A percentile compares a stretch with the other conserved stretches of the same genome.
These are phyloP conservation scores for Lachnellula cervina DNA, from an alignment of 2,329 filamentous ascomycete genomes.

Conservation along the genomic window DNA sequence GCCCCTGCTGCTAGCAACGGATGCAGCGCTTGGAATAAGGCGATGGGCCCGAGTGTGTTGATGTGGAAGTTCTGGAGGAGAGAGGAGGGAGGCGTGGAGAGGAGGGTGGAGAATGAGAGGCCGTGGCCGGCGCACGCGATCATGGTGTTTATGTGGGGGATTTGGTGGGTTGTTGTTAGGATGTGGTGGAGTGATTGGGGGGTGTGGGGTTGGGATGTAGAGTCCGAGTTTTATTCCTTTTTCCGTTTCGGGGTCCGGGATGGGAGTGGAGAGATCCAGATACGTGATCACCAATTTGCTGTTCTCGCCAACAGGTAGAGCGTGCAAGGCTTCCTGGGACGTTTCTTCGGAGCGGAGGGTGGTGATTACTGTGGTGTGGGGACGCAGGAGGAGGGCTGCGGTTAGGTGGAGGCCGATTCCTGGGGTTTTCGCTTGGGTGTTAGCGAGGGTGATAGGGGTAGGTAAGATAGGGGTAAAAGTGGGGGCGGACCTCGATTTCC, in stretches of 20 bases:
- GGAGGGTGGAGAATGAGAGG: slow-evolving; percentile 25
- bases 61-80: slow-evolving; percentile 36
- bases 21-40: slow-evolving; percentile 40
- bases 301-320: slow-evolving; percentile 10
- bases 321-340: slow-evolving; percentile 24
- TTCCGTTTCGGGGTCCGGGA: slow-evolving; percentile 22
- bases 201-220: no score
- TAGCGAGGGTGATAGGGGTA: slow-evolving; percentile 3
- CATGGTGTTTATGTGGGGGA: slow-evolving; percentile 43
- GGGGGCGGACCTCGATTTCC: slow-evolving; percentile 24
- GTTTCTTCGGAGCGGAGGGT: slow-evolving; percentile 32
- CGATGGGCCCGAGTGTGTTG: slow-evolving; percentile 42
- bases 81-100: slow-evolving; percentile 33
- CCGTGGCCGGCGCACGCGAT: slow-evolving; percentile 47
- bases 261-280: slow-evolving; percentile 20
- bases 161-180: slow-evolving; percentile 18
- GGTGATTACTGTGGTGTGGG: slow-evolving; percentile 37
- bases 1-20: slow-evolving; percentile 32
- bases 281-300: slow-evolving; percentile 37
- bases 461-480: slow-evolving; percentile 16
- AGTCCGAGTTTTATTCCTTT: no score
- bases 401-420: slow-evolving; percentile 33
- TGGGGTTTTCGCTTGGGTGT: neutral
- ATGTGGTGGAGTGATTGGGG: slow-evolving; percentile 2
- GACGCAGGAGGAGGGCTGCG: slow-evolving; percentile 32